A percentile compares a stretch with the other conserved stretches of the same genome.
These are phyloP conservation scores for Talinum fruticosum DNA, from an alignment of 148 eudicot genomes.

Conservation along the genomic window DNA sequence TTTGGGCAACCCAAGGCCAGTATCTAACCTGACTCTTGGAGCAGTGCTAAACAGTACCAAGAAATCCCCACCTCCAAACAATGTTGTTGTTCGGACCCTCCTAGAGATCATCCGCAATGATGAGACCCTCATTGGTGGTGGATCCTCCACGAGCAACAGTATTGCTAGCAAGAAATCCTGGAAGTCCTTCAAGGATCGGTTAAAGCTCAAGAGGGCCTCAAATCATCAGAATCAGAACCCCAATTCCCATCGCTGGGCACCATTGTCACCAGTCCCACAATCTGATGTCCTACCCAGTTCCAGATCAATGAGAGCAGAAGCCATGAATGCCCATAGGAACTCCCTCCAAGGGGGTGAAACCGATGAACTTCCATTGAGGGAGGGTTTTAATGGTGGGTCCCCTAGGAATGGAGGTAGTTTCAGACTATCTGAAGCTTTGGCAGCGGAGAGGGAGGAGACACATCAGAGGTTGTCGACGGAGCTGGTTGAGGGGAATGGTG, in stretches of 20 bases:
- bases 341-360: not conserved
- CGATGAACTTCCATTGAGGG: conserved; percentile 22
- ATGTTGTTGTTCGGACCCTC: conserved; percentile 38
- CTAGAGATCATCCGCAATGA: conserved; percentile 50
- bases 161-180: conserved; percentile 33
- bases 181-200: conserved; percentile 40
- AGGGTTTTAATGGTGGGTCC: conserved; percentile 30
- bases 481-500: not conserved
- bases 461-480: conserved; percentile 8
- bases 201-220: conserved; percentile 27
- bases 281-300: not conserved
- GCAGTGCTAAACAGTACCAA: conserved; percentile 36
- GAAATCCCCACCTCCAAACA: conserved; percentile 20
- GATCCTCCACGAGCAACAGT: conserved; percentile 5
- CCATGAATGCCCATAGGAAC: conserved; percentile 1
- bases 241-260: not conserved
- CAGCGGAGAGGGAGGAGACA: conserved; percentile 44
- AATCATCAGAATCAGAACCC: conserved; percentile 18
- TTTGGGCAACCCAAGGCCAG: conserved; percentile 4
- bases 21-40: conserved; percentile 36
- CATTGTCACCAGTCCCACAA: not conserved
- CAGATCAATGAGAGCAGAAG: not conserved
- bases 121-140: conserved; percentile 26
- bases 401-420: conserved; percentile 36
- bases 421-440: conserved; percentile 42